phyloP scores from a whole-genome alignment of 1,284 basidiomycete species.

The Bondarzewia mesenterica region DNA sequence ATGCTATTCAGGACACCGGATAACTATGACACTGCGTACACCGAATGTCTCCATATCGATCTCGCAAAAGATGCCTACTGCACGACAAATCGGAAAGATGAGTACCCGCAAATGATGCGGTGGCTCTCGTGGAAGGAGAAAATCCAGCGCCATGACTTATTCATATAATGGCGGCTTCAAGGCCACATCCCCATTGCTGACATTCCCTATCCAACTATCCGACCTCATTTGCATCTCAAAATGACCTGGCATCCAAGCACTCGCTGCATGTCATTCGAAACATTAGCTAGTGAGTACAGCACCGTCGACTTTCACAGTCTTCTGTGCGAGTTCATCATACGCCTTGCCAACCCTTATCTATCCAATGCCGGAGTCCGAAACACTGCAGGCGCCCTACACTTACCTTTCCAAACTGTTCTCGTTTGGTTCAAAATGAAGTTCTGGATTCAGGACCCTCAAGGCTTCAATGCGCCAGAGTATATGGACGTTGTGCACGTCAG shows the following conservation, averaged over 20 bases:
- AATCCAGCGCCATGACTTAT: background rate
- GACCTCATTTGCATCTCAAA: slow-evolving; percentile 6
- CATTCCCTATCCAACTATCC: too few relatives aligned
- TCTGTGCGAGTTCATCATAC: slow-evolving; percentile 5
- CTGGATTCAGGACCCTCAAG: slow-evolving; percentile 6
- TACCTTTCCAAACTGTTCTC: slow-evolving; percentile 4
- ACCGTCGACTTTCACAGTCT: slow-evolving; percentile 17
- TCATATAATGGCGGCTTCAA: background rate
- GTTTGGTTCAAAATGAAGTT: slow-evolving; percentile 14
- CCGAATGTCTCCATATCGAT: slow-evolving; percentile 25
- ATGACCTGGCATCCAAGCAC: slow-evolving; percentile 19
- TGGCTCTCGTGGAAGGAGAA: slow-evolving; percentile 22
- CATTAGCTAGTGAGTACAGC: slow-evolving; percentile 16
- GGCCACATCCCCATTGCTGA: background rate
- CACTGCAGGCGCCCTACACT: background rate
- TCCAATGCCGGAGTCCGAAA: background rate
- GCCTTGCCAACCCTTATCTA: slow-evolving; percentile 4
- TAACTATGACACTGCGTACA: slow-evolving; percentile 21
- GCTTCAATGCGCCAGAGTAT: slow-evolving; percentile 2
- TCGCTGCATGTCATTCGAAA: slow-evolving; percentile 10
- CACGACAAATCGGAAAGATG: slow-evolving; percentile 25
- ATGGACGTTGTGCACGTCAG: slow-evolving; percentile 6
- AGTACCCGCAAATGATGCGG: slow-evolving; percentile 26
- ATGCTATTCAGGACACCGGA: slow-evolving; percentile 16
- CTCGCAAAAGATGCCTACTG: slow-evolving; percentile 23